A percentile compares a stretch with the other conserved stretches of the same genome.
Evolutionary conservation across 192 early-diverging fungal genomes (phyloP).

Genomic region (Coemansia sp.): DNA sequence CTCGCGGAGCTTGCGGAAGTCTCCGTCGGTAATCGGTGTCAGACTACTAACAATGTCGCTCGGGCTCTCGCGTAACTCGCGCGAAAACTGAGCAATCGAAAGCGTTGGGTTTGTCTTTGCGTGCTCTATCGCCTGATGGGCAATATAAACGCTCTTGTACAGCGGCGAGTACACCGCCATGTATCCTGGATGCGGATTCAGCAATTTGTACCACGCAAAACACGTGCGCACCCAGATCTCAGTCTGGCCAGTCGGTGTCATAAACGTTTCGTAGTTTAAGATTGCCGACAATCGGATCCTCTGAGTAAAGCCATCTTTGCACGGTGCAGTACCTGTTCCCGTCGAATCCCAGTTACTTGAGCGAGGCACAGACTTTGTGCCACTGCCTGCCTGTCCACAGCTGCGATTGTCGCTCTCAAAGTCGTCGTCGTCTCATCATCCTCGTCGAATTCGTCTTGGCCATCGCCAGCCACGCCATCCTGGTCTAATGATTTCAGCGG

Average conservation of each 20-base stretch:
- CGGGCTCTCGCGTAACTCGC: constrained; percentile 19
- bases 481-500: constrained; percentile 38
- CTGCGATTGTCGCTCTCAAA: constrained; percentile 5
- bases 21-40: constrained; percentile 26
- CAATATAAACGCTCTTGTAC: constrained; percentile 44
- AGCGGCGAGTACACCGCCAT: constrained; percentile 25
- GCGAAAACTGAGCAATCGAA: constrained; percentile 22
- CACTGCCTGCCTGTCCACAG: neutral
- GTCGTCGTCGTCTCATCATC: constrained; percentile 19
- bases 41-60: constrained; percentile 18
- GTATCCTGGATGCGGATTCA: constrained; percentile 37
- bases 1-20: constrained; percentile 35
- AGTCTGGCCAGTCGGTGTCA: constrained; percentile 20
- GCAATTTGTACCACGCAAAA: constrained; percentile 54
- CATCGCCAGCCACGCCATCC: constrained; percentile 10
- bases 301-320: constrained; percentile 31
- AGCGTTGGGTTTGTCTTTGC: constrained; percentile 9
- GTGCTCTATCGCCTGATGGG: constrained; percentile 34
- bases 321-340: constrained; percentile 13
- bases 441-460: constrained; percentile 37
- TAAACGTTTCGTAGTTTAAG: constrained; percentile 40
- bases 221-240: constrained; percentile 52
- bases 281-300: constrained; percentile 48
- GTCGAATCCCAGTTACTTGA: neutral
- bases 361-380: neutral